Conservation (phyloP, 805 yeast species). For the Metschnikowia rubicola region DNA sequence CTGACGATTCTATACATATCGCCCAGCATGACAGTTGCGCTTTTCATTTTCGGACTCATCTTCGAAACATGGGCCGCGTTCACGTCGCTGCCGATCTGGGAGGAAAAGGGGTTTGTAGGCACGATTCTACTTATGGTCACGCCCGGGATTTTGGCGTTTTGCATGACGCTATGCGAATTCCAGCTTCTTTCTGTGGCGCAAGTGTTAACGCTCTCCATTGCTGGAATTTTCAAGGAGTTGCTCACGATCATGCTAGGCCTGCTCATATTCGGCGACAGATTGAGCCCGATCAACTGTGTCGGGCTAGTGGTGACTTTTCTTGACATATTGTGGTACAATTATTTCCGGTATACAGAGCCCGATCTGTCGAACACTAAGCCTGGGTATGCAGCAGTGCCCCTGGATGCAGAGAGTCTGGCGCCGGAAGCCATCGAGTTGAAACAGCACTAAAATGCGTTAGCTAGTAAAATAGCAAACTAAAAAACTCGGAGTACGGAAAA, state of each 20-base stretch:
- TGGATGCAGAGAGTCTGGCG: slow-evolving; percentile 9
- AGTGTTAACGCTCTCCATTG: slow-evolving; percentile 80
- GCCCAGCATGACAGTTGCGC: slow-evolving; percentile 71
- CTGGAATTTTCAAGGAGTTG: slow-evolving; percentile 91
- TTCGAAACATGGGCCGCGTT: slow-evolving; percentile 68
- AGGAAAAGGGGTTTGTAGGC: slow-evolving; percentile 47
- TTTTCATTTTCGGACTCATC: slow-evolving; percentile 58
- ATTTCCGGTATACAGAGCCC: slow-evolving; percentile 44
- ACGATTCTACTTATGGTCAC: slow-evolving; percentile 61
- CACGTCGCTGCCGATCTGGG: slow-evolving; percentile 58
- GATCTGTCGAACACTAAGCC: slow-evolving; percentile 7
- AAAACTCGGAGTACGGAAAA: too few species aligned
- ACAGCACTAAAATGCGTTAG: slow-evolving; percentile 5
- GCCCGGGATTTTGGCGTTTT: slow-evolving; percentile 85
- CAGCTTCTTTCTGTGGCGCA: slow-evolving; percentile 77
- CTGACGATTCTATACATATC: slow-evolving; percentile 79
- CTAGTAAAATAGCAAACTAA: too few species aligned
- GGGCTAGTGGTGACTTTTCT: slow-evolving; percentile 74
- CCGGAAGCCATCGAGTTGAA: slow-evolving; percentile 15
- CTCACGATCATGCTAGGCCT: slow-evolving; percentile 72
- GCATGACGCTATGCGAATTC: slow-evolving; percentile 87
- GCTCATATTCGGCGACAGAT: slow-evolving; percentile 67
- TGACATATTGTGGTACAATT: slow-evolving; percentile 84
- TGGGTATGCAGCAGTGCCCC: slow-evolving; percentile 10
- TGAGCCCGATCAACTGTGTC: slow-evolving; percentile 61